Conservation (phyloP, 441 rosid genomes). For the Croton laevigatus region DNA sequence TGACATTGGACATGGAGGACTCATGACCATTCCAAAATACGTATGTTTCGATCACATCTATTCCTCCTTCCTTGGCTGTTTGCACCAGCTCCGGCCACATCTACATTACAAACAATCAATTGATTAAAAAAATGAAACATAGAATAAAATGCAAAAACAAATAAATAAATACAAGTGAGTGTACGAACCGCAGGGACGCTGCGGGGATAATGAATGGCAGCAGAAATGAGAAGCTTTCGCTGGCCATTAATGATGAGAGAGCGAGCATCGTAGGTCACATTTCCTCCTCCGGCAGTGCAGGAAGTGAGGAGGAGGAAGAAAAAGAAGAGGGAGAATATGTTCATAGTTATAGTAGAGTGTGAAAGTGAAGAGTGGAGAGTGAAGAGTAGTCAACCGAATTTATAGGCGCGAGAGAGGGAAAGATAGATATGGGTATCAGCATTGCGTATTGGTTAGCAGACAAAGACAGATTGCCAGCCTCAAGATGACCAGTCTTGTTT, state of each 20-base stretch:
- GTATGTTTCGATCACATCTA: slow-evolving; percentile 76
- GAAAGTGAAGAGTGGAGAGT: not conserved
- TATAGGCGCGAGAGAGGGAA: too few relatives aligned
- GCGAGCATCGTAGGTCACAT: slow-evolving; percentile 76
- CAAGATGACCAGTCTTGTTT: too few relatives aligned
- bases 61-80: slow-evolving; percentile 91
- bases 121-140: not conserved
- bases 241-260: slow-evolving; percentile 76
- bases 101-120: slow-evolving; percentile 24
- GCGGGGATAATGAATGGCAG: slow-evolving; percentile 95
- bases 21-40: slow-evolving; percentile 98
- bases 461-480: too few relatives aligned
- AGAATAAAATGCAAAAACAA: too few relatives aligned
- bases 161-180: not conserved
- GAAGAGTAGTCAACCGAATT: not conserved
- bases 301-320: slow-evolving; percentile 8
- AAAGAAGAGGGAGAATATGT: too few relatives aligned
- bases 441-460: too few relatives aligned
- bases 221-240: slow-evolving; percentile 83
- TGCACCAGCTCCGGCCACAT: slow-evolving; percentile 93
- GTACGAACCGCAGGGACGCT: slow-evolving; percentile 81
- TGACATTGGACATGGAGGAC: slow-evolving; percentile 65
- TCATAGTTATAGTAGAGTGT: not conserved
- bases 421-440: too few relatives aligned
- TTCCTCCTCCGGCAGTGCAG: slow-evolving; percentile 28